Evolutionary conservation across 129 eudicot genomes (phyloP).

Genomic region (Centaurea solstitialis): DNA sequence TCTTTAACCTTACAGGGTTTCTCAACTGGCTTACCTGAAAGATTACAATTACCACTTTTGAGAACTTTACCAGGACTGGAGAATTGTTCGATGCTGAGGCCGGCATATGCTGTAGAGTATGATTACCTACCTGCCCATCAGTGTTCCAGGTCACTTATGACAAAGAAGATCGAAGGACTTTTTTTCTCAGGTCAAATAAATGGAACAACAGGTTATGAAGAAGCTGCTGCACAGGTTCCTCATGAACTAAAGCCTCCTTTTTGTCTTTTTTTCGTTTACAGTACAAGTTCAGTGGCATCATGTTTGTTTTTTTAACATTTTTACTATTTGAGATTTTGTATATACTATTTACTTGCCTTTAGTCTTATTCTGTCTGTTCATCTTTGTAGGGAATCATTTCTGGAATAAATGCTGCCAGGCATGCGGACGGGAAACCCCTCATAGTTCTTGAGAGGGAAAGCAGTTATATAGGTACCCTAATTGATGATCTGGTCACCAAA

Average conservation of each 20-base stretch:
- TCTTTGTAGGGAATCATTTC: slow-evolving; percentile 70
- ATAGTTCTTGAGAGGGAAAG: slow-evolving; percentile 96
- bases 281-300: background rate
- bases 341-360: background rate
- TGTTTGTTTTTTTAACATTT: slow-evolving; percentile 3
- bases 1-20: slow-evolving; percentile 59
- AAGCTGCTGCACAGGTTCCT: slow-evolving; percentile 98
- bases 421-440: slow-evolving; percentile 76
- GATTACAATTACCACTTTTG: slow-evolving; percentile 85
- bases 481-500: slow-evolving; percentile 94
- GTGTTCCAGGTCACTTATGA: slow-evolving; percentile 94
- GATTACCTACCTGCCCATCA: slow-evolving; percentile 97
- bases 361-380: background rate
- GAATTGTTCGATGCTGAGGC: slow-evolving; percentile 94
- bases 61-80: slow-evolving; percentile 93
- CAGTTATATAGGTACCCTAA: slow-evolving; percentile 89
- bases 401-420: slow-evolving; percentile 98
- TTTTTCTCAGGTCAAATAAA: slow-evolving; percentile 98
- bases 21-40: slow-evolving; percentile 97
- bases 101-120: slow-evolving; percentile 98
- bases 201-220: slow-evolving; percentile 98
- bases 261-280: background rate
- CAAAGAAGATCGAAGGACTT: slow-evolving; percentile 86
- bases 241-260: background rate
- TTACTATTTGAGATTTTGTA: background rate